A percentile compares a stretch with the other conserved stretches of the same genome.
These are phyloP conservation scores for Wickerhamiella qilinensis DNA, from an alignment of 805 yeast species.

Conservation along the genomic window DNA sequence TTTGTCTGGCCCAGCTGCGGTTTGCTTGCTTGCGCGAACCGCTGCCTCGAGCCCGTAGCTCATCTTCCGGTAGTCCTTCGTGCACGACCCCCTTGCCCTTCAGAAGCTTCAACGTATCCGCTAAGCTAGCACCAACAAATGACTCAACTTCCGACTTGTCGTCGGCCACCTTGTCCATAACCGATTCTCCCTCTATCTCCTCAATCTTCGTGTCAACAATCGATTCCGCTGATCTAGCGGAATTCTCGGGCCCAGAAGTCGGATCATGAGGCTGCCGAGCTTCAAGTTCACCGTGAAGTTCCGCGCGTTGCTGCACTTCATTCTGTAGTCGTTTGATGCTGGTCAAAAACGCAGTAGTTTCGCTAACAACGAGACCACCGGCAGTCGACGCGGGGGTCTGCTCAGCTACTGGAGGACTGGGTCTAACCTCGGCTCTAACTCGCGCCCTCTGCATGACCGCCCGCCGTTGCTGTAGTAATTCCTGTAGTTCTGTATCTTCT, in stretches of 20 bases:
- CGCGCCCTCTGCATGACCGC: no score
- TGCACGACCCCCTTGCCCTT: conserved; percentile 17
- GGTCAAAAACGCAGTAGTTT: conserved; percentile 18
- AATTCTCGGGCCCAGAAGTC: no score
- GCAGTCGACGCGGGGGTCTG: no score
- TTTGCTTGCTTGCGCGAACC: not conserved
- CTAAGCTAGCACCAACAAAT: conserved; percentile 21
- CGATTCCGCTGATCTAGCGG: not conserved
- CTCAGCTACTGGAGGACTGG: no score
- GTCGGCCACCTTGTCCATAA: no score
- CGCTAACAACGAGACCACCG: no score
- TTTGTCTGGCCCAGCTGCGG: conserved; percentile 7
- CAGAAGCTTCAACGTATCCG: conserved; percentile 24
- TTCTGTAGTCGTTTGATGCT: conserved; percentile 5
- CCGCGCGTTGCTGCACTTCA: no score
- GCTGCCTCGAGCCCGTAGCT: conserved; percentile 9
- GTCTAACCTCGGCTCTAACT: no score
- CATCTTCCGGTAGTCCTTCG: conserved; percentile 13
- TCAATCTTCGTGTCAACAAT: no score
- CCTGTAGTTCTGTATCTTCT: conserved; percentile 4
- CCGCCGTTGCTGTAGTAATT: not conserved
- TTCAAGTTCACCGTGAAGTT: no score
- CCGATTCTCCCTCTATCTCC: no score
- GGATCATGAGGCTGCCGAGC: no score
- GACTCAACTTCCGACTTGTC: conserved; percentile 11